Percentiles rank a stretch among this genome's conserved stretches.
phyloP scores from a whole-genome alignment of 495 filamentous ascomycete species.

The Barbatosphaeria neglecta region DNA sequence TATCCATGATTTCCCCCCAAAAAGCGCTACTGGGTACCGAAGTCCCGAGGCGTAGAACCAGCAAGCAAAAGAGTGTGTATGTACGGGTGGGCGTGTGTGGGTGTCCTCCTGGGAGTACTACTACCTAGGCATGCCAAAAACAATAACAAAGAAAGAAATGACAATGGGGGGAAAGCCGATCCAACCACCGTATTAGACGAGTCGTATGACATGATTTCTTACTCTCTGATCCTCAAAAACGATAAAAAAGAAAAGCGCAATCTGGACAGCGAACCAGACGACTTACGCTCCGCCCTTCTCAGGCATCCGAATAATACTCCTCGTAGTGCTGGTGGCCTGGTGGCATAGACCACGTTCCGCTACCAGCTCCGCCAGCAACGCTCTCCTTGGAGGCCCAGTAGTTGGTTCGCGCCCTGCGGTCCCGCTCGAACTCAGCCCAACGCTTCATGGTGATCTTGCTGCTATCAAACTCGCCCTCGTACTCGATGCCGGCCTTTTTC shows the following conservation, averaged over 20 bases:
- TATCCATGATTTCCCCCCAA: background rate
- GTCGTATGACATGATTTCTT: background rate
- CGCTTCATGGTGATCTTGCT: conserved; percentile 97
- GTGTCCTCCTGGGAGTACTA: too few relatives aligned
- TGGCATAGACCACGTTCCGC: conserved; percentile 10
- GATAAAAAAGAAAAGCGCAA: background rate
- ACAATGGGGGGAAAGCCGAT: background rate
- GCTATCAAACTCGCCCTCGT: conserved; percentile 94
- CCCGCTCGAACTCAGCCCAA: conserved; percentile 88
- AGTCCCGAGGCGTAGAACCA: background rate
- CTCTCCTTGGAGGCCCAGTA: conserved; percentile 39
- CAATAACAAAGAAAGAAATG: background rate
- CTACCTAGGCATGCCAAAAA: background rate
- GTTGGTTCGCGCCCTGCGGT: conserved; percentile 25
- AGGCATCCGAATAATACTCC: conserved; percentile 40
- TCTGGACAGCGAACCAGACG: background rate
- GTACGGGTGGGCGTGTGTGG: too few relatives aligned
- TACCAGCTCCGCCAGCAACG: conserved; percentile 21
- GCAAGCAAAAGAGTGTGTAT: too few relatives aligned
- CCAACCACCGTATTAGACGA: background rate
- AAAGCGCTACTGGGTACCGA: background rate
- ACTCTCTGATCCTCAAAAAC: too few relatives aligned
- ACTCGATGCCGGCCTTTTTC: conserved; percentile 65
- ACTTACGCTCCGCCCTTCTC: conserved; percentile 4
- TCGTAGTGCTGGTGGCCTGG: conserved; percentile 32